A percentile compares a stretch with the other conserved stretches of the same genome.
Conservation (phyloP, 2,329 filamentous ascomycete genomes). For the Capronia epimyces region DNA sequence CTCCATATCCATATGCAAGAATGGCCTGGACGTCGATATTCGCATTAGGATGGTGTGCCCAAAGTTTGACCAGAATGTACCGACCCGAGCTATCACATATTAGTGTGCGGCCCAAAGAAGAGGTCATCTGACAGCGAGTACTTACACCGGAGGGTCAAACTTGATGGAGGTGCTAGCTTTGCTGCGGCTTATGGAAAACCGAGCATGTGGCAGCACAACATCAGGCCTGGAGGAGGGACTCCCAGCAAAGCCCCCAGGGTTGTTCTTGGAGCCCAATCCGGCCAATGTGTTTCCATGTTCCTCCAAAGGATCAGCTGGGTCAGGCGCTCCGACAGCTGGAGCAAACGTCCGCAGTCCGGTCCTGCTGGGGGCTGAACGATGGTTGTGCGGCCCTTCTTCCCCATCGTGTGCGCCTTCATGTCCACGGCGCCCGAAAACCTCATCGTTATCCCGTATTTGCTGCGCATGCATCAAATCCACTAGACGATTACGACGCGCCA, state of each 20-base stretch:
- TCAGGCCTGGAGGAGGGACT: slow-evolving; percentile 35
- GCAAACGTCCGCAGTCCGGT: neutral
- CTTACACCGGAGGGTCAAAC: slow-evolving; percentile 70
- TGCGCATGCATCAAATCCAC: slow-evolving; percentile 16
- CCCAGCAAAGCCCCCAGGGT: slow-evolving; percentile 31
- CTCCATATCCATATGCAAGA: slow-evolving; percentile 53
- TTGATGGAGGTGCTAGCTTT: slow-evolving; percentile 81
- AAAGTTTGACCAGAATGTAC: slow-evolving; percentile 84
- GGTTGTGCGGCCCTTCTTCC: slow-evolving; percentile 1
- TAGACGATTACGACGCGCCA: slow-evolving; percentile 13
- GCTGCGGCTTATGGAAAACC: slow-evolving; percentile 60
- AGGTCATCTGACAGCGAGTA: slow-evolving; percentile 15
- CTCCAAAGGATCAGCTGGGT: slow-evolving; percentile 2
- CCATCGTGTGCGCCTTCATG: slow-evolving; percentile 6
- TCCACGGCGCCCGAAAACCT: slow-evolving; percentile 9
- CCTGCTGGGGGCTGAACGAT: slow-evolving; percentile 4
- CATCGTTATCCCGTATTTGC: slow-evolving; percentile 16
- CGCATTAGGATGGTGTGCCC: slow-evolving; percentile 66
- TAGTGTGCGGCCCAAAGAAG: neutral
- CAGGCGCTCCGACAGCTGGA: neutral
- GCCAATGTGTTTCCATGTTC: neutral
- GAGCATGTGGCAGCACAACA: slow-evolving; percentile 54
- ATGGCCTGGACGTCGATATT: slow-evolving; percentile 91
- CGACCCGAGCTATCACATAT: slow-evolving; percentile 50
- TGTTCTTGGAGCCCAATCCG: slow-evolving; percentile 14